phyloP scores from a whole-genome alignment of 2,329 filamentous ascomycete genomes.

The Sporothrix euskadiensis region DNA sequence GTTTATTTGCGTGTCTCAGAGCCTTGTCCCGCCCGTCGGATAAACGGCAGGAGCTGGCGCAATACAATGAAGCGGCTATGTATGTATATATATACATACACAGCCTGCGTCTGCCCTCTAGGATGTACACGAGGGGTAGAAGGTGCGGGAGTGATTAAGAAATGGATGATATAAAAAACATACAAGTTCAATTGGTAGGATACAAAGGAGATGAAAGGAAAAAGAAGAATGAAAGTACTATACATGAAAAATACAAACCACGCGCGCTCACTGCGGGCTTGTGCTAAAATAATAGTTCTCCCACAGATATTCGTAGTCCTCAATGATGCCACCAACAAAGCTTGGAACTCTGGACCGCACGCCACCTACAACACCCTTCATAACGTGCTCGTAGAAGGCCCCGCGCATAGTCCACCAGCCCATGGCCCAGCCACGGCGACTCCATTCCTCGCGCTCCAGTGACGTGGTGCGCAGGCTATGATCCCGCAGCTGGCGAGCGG shows the following conservation, averaged over 20 bases:
- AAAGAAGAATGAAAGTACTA: neutral
- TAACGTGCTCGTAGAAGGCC: constrained; percentile 94
- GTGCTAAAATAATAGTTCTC: constrained; percentile 93
- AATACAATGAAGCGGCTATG: neutral
- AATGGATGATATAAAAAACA: neutral
- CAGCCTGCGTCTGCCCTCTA: neutral
- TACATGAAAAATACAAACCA: neutral
- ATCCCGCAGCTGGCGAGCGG: constrained; percentile 77
- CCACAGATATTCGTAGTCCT: constrained; percentile 98
- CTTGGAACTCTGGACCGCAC: constrained; percentile 76
- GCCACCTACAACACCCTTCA: constrained; percentile 70
- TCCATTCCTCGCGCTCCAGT: constrained; percentile 86
- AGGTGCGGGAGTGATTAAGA: neutral
- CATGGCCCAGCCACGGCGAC: constrained; percentile 83
- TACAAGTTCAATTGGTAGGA: neutral
- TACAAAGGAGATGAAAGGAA: neutral
- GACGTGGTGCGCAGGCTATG: constrained; percentile 78
- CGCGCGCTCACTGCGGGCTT: constrained; percentile 40
- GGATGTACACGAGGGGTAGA: neutral
- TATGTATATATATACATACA: neutral
- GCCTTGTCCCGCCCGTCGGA: no score
- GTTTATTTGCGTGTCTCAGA: no score
- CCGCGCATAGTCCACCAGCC: constrained; percentile 96
- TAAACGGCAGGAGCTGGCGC: neutral
- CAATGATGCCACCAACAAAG: constrained; percentile 79